Conservation (phyloP, 2,329 filamentous ascomycete species). For the Hymenoscyphus linearis region DNA sequence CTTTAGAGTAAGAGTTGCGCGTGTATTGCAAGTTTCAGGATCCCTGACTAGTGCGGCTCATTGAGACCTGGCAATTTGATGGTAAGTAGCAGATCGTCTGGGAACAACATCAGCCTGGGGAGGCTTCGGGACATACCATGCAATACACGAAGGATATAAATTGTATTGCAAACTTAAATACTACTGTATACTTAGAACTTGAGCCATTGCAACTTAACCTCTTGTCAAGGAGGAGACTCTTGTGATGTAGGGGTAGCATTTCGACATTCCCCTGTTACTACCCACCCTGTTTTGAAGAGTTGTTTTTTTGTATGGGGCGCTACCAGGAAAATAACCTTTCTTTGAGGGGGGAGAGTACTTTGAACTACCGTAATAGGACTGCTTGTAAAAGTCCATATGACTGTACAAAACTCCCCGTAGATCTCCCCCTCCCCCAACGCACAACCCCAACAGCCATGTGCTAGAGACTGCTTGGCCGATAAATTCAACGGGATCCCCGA, state of each 20-base stretch:
- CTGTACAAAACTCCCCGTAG: neutral
- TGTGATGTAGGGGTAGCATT: neutral
- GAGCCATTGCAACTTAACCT: neutral
- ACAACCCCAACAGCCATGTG: neutral
- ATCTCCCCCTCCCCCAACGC: too few species aligned
- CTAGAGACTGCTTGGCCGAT: neutral
- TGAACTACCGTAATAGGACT: too few species aligned
- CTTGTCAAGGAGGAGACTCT: neutral
- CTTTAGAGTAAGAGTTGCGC: neutral
- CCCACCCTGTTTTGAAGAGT: too few species aligned
- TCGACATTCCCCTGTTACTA: neutral
- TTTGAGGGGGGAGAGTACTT: too few species aligned
- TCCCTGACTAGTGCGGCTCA: neutral
- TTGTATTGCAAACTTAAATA: neutral
- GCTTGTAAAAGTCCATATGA: too few species aligned
- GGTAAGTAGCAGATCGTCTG: too few species aligned
- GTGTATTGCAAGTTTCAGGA: neutral
- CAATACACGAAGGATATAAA: neutral
- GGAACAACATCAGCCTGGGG: neutral
- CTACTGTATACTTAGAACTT: neutral
- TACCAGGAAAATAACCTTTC: too few species aligned
- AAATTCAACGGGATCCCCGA: neutral
- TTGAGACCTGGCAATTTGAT: neutral
- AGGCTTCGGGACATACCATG: neutral
- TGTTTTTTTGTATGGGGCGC: too few species aligned